Conservation (phyloP, 305 asterid genomes). For the Ilex paraguariensis region DNA sequence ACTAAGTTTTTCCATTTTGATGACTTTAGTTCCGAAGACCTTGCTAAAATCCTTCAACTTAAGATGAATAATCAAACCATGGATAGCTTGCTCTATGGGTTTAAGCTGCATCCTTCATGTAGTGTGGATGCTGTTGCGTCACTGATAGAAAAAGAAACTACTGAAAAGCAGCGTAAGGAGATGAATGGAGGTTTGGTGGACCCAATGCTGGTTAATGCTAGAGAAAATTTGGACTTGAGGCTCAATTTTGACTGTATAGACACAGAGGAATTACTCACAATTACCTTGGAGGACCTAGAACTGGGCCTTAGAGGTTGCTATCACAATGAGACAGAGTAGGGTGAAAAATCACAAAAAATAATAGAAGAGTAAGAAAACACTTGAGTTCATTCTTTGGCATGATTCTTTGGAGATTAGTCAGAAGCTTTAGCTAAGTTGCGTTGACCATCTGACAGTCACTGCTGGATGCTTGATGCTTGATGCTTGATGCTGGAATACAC, state of each 20-base stretch:
- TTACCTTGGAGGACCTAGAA: slow-evolving; percentile 55
- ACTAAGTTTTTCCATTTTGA: slow-evolving; percentile 66
- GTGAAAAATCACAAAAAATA: too few species aligned
- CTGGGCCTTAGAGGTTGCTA: slow-evolving; percentile 39
- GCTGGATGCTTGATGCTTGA: too few species aligned
- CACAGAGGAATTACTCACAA: slow-evolving; percentile 46
- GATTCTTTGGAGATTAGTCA: too few species aligned
- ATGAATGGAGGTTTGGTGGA: slow-evolving; percentile 82
- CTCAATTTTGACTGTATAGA: slow-evolving; percentile 51
- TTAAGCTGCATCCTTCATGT: slow-evolving; percentile 51
- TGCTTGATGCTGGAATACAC: too few species aligned
- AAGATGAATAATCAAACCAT: slow-evolving; percentile 58
- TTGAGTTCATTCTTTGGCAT: too few species aligned
- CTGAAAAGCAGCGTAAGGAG: slow-evolving; percentile 55
- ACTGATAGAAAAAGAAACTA: slow-evolving; percentile 42
- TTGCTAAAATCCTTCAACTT: slow-evolving; percentile 63
- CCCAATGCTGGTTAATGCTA: slow-evolving; percentile 65
- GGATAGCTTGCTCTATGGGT: slow-evolving; percentile 53
- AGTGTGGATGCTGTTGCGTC: slow-evolving; percentile 37
- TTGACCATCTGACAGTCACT: too few species aligned
- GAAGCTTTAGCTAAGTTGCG: too few species aligned
- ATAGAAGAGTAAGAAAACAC: too few species aligned
- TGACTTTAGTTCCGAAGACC: slow-evolving; percentile 54
- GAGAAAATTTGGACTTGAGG: slow-evolving; percentile 74
- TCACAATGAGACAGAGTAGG: slow-evolving; percentile 23